A percentile compares a stretch with the other conserved stretches of the same genome.
Evolutionary conservation across 148 eudicot genomes (phyloP).

Genomic region (Fallopia convolvulus): DNA sequence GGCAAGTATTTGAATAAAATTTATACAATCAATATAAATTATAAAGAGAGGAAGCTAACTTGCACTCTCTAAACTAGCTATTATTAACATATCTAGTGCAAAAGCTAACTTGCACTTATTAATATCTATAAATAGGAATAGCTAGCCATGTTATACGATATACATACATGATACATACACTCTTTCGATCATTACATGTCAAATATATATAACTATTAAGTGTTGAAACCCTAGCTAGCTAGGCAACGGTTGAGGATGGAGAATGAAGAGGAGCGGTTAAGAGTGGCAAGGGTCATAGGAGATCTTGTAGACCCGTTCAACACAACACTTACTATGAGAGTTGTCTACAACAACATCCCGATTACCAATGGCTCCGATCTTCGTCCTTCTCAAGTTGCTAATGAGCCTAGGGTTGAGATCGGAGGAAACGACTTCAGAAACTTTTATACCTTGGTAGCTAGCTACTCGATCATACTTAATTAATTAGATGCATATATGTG

Average conservation of each 20-base stretch:
- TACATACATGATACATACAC: too few species aligned
- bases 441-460: constrained; percentile 68
- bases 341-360: constrained; percentile 32
- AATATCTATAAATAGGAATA: too few species aligned
- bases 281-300: constrained; percentile 58
- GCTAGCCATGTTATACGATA: too few species aligned
- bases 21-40: too few species aligned
- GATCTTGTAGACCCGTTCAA: constrained; percentile 68
- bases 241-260: not conserved
- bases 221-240: not conserved
- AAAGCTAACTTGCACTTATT: too few species aligned
- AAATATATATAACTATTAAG: too few species aligned
- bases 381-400: constrained; percentile 65
- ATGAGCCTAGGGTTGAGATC: constrained; percentile 61
- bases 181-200: too few species aligned
- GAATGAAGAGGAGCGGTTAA: constrained; percentile 41
- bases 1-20: too few species aligned
- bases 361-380: constrained; percentile 59
- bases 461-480: not conserved
- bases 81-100: too few species aligned
- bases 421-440: constrained; percentile 72
- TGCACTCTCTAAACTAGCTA: too few species aligned
- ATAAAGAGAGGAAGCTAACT: too few species aligned
- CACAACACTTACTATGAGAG: constrained; percentile 33
- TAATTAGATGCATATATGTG: too few species aligned